A percentile compares a stretch with the other conserved stretches of the same genome.
Evolutionary conservation across 768 basidiomycete species (phyloP).

Genomic region (Suillus tomentosus): DNA sequence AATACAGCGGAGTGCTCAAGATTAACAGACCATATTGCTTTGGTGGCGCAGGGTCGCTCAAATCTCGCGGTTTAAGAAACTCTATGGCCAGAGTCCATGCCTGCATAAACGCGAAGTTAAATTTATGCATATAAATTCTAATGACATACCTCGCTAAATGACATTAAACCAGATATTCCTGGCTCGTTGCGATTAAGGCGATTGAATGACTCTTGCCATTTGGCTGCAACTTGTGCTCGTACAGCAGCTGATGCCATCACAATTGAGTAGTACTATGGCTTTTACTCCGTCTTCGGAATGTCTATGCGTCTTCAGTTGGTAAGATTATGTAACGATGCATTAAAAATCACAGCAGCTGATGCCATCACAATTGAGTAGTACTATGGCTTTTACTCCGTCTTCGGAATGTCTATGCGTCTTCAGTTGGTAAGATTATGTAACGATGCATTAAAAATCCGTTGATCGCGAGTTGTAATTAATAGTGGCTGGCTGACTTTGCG

Average conservation of each 20-base stretch:
- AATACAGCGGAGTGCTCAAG: constrained; percentile 7
- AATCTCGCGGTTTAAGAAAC: constrained; percentile 57
- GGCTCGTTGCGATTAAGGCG: constrained; percentile 58
- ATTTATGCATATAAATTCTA: neutral
- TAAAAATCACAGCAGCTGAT: constrained; percentile 62
- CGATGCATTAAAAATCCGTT: too few relatives aligned
- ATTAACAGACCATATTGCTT: constrained; percentile 30
- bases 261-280: neutral
- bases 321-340: neutral
- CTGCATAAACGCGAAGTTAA: constrained; percentile 33
- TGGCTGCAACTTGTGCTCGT: constrained; percentile 63
- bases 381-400: too few relatives aligned
- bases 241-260: constrained; percentile 62
- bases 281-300: too few relatives aligned
- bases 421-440: neutral
- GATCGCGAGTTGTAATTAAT: too few relatives aligned
- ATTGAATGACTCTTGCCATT: constrained; percentile 73
- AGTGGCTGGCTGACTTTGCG: too few relatives aligned
- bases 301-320: too few relatives aligned
- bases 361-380: constrained; percentile 41
- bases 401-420: too few relatives aligned
- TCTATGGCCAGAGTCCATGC: constrained; percentile 60
- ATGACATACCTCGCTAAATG: constrained; percentile 57
- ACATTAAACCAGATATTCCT: constrained; percentile 65
- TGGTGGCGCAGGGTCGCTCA: constrained; percentile 39